Evolutionary conservation across 805 yeast species (phyloP).

Genomic region (Candida insectorum): DNA sequence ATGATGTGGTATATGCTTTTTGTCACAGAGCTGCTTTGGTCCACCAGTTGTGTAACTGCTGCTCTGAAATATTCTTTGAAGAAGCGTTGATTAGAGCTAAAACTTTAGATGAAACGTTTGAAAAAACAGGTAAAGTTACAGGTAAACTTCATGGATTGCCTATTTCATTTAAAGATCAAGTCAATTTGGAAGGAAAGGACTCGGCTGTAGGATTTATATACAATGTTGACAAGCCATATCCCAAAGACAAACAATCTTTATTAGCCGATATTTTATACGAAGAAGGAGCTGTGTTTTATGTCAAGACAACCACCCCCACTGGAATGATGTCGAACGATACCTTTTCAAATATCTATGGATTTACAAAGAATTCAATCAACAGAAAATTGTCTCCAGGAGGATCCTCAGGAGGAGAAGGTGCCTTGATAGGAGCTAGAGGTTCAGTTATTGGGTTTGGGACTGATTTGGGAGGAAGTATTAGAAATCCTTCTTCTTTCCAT

Average conservation of each 20-base stretch:
- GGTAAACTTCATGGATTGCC: constrained; percentile 20
- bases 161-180: constrained; percentile 21
- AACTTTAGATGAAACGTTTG: constrained; percentile 14
- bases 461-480: constrained; percentile 51
- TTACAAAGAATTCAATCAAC: constrained; percentile 44
- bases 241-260: constrained; percentile 30
- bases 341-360: constrained; percentile 42
- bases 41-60: constrained; percentile 48
- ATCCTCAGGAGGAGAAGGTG: constrained; percentile 53
- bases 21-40: constrained; percentile 57
- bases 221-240: constrained; percentile 20
- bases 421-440: constrained; percentile 42
- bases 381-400: constrained; percentile 45
- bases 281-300: constrained; percentile 52
- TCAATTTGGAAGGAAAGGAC: constrained; percentile 17
- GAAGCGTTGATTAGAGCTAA: constrained; percentile 16
- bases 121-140: constrained; percentile 4
- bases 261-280: constrained; percentile 39
- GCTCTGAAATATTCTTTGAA: constrained; percentile 34
- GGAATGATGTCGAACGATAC: constrained; percentile 54
- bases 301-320: constrained; percentile 52
- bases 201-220: constrained; percentile 19
- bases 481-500: constrained; percentile 44
- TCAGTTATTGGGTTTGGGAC: constrained; percentile 52
- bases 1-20: constrained; percentile 51